Evolutionary conservation across 2,329 filamentous ascomycete species (phyloP).

Genomic region (Cadophora sp.): DNA sequence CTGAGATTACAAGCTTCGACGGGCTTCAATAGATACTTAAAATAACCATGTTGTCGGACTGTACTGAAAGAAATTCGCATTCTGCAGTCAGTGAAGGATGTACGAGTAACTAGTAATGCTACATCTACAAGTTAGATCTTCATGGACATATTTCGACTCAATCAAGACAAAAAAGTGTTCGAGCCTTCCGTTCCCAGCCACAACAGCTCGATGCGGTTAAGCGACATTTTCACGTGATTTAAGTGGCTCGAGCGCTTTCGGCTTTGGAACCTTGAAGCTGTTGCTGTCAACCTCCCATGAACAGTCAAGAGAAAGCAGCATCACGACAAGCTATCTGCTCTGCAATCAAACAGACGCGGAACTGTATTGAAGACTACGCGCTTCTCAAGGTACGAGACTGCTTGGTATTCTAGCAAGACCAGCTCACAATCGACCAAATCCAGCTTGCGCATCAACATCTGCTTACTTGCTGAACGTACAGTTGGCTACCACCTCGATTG

Average conservation of each 20-base stretch:
- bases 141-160: too few relatives aligned
- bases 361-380: conserved; percentile 3
- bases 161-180: not conserved
- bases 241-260: not conserved
- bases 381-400: conserved; percentile 25
- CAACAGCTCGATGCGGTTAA: not conserved
- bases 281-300: not conserved
- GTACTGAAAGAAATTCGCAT: not conserved
- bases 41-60: not conserved
- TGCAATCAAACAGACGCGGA: conserved; percentile 9
- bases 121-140: too few relatives aligned
- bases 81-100: too few relatives aligned
- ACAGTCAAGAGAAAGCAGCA: conserved; percentile 30
- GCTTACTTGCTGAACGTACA: conserved; percentile 18
- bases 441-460: conserved; percentile 10
- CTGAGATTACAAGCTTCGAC: too few relatives aligned
- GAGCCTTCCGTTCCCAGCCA: not conserved
- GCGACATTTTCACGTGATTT: not conserved
- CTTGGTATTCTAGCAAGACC: not conserved
- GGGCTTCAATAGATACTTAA: too few relatives aligned
- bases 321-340: conserved; percentile 34
- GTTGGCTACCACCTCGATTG: conserved; percentile 15
- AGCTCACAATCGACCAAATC: conserved; percentile 11
- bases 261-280: not conserved
- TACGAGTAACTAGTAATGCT: too few relatives aligned